Conservation (phyloP, 108 stramenopile species). For the Cyclotella kingstonii region DNA sequence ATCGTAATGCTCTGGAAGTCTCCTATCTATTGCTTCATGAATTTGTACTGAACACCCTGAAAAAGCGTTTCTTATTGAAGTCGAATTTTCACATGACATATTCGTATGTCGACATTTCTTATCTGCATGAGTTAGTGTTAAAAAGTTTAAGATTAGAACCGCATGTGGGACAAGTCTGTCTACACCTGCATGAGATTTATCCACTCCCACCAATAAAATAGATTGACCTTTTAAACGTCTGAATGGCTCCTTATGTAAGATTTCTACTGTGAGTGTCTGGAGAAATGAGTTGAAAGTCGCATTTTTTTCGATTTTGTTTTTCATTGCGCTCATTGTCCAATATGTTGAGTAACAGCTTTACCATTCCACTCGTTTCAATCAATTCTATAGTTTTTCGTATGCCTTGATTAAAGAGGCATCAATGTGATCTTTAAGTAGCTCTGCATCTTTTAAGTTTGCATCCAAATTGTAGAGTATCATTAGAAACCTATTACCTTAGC, state of each 20-base stretch:
- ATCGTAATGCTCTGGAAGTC: no score
- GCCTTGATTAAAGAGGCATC: no score
- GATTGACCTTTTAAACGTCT: background rate
- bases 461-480: no score
- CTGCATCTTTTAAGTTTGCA: no score
- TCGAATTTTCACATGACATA: slow-evolving; percentile 1
- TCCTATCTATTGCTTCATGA: no score
- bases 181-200: background rate
- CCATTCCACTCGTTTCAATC: no score
- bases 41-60: slow-evolving; percentile 5
- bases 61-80: slow-evolving; percentile 16
- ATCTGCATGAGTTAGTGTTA: slow-evolving; percentile 1
- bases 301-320: no score
- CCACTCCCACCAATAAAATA: background rate
- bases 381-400: no score
- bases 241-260: background rate
- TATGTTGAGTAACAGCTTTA: no score
- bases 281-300: background rate
- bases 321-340: no score
- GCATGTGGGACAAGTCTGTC: slow-evolving; percentile 3
- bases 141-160: slow-evolving; percentile 5
- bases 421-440: no score
- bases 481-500: no score
- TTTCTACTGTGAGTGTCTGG: slow-evolving; percentile 2
- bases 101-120: slow-evolving; percentile 11